phyloP scores from a whole-genome alignment of 2,329 filamentous ascomycete genomes.

The Fusarium sp. region DNA sequence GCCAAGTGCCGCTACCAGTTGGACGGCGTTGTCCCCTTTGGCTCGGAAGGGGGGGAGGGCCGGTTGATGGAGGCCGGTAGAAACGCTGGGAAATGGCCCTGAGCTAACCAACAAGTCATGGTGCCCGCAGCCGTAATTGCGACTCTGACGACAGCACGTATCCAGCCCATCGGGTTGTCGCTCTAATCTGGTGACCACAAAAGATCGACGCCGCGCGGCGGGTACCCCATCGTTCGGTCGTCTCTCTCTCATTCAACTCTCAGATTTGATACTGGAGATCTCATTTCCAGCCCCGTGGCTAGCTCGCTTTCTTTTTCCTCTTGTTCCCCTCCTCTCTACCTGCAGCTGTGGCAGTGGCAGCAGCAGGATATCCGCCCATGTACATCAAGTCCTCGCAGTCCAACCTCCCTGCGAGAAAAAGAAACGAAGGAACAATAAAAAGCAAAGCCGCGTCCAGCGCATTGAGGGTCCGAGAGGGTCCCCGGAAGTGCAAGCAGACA shows the following conservation, averaged over 20 bases:
- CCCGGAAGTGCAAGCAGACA: slow-evolving; percentile 3
- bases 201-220: not conserved
- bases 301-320: slow-evolving; percentile 9
- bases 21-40: slow-evolving; percentile 12
- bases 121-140: slow-evolving; percentile 12
- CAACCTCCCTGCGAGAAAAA: slow-evolving; percentile 18
- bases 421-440: slow-evolving; percentile 20
- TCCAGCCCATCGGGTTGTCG: slow-evolving; percentile 24
- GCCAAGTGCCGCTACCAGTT: slow-evolving; percentile 38
- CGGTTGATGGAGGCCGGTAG: slow-evolving; percentile 21
- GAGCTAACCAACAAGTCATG: not conserved
- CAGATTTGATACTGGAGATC: slow-evolving; percentile 27
- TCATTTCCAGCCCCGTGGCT: slow-evolving; percentile 34
- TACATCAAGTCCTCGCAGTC: slow-evolving; percentile 4
- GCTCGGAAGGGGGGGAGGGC: slow-evolving; percentile 4
- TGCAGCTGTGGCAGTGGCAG: not conserved
- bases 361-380: not conserved
- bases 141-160: slow-evolving; percentile 10
- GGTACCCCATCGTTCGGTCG: not conserved
- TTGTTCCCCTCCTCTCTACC: not conserved
- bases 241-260: not conserved
- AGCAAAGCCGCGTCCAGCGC: slow-evolving; percentile 1
- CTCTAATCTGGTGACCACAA: slow-evolving; percentile 19
- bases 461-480: slow-evolving; percentile 10
- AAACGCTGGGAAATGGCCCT: slow-evolving; percentile 6